A percentile compares a stretch with the other conserved stretches of the same genome.
Conservation (phyloP, 2,329 filamentous ascomycete genomes). For the Fusarium circinatum region DNA sequence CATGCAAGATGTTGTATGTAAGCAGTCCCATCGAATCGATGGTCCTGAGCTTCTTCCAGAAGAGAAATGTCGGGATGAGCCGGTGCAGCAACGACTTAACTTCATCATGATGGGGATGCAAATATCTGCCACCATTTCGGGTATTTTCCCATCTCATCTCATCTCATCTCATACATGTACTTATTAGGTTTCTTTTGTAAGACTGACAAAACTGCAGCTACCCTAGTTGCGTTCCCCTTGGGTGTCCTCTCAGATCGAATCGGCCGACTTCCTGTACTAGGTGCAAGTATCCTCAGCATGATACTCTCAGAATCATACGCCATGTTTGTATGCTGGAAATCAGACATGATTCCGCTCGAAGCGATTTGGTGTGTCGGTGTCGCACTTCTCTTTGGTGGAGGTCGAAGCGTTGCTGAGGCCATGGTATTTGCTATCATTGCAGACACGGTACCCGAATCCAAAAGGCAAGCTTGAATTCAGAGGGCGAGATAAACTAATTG, state of each 20-base stretch:
- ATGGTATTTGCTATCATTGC: conserved; percentile 44
- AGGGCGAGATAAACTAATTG: neutral
- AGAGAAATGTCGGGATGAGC: conserved; percentile 26
- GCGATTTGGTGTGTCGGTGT: conserved; percentile 41
- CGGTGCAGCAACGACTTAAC: conserved; percentile 40
- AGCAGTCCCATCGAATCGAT: conserved; percentile 3
- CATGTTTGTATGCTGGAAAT: conserved; percentile 36
- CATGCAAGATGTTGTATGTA: conserved; percentile 43
- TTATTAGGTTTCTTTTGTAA: neutral
- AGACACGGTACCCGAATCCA: conserved; percentile 26
- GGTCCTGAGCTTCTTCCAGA: conserved; percentile 24
- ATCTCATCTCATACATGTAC: neutral
- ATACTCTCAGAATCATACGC: conserved; percentile 37
- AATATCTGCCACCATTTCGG: conserved; percentile 33
- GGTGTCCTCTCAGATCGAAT: conserved; percentile 39
- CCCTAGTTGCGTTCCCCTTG: conserved; percentile 36
- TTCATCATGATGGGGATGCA: conserved; percentile 33
- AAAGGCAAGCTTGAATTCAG: conserved; percentile 17
- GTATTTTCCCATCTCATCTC: neutral
- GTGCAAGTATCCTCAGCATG: conserved; percentile 39
- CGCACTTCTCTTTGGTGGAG: conserved; percentile 41
- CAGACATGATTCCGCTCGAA: conserved; percentile 30
- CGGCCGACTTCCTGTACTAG: conserved; percentile 41
- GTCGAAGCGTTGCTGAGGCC: conserved; percentile 41
- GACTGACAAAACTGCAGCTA: conserved; percentile 21